phyloP scores from a whole-genome alignment of 129 eudicot genomes.

The Chrysanthemum lavandulifolium region DNA sequence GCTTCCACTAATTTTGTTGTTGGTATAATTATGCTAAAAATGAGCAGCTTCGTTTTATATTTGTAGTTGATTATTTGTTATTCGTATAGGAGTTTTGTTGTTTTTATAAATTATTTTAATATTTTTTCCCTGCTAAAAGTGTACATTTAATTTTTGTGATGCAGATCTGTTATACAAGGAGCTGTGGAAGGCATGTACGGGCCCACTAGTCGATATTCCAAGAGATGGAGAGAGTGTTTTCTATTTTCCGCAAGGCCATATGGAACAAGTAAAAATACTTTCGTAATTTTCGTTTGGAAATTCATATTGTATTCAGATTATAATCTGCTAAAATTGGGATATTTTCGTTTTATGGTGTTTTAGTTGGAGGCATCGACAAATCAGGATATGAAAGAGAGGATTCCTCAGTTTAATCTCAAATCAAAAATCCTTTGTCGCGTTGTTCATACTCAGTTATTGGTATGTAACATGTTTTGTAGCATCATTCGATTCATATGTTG shows the following conservation, averaged over 20 bases:
- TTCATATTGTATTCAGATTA: constrained; percentile 15
- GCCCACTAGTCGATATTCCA: constrained; percentile 87
- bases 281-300: constrained; percentile 15
- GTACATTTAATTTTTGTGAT: neutral
- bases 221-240: constrained; percentile 61
- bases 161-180: constrained; percentile 56
- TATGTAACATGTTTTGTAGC: constrained; percentile 24
- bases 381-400: constrained; percentile 69
- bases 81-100: too few relatives aligned
- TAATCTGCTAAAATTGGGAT: constrained; percentile 12
- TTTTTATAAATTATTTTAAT: too few relatives aligned
- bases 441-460: constrained; percentile 66
- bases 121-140: neutral
- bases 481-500: neutral
- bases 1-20: neutral
- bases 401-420: constrained; percentile 58
- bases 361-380: constrained; percentile 95
- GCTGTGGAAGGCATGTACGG: constrained; percentile 96
- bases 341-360: constrained; percentile 13
- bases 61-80: too few relatives aligned
- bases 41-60: neutral
- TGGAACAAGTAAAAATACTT: constrained; percentile 66
- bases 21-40: neutral
- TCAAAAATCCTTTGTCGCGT: constrained; percentile 88
- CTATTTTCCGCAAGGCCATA: constrained; percentile 97